Percentiles rank a stretch among this genome's conserved stretches.
Evolutionary conservation across 257 asterid species (phyloP).

Genomic region (Nicotiana noctiflora): DNA sequence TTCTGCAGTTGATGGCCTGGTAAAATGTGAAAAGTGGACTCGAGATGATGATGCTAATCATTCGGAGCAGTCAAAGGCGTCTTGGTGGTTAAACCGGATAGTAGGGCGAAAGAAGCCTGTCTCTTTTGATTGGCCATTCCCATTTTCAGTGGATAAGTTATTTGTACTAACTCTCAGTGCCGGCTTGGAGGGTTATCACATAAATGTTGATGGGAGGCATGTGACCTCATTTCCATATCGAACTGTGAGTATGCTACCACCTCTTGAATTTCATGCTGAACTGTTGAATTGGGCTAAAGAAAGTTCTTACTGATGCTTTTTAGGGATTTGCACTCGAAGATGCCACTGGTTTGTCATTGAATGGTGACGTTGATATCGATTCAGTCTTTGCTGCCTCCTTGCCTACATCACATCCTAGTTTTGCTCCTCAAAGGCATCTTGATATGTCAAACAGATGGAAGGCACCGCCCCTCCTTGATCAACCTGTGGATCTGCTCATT

Average conservation of each 20-base stretch:
- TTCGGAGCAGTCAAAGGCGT: conserved; percentile 59
- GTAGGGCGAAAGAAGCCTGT: conserved; percentile 72
- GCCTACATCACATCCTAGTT: conserved; percentile 89
- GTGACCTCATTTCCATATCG: conserved; percentile 92
- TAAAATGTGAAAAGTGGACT: conserved; percentile 81
- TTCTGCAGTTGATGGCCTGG: conserved; percentile 72
- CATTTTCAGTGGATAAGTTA: conserved; percentile 67
- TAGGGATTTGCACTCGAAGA: conserved; percentile 95
- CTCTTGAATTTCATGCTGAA: neutral
- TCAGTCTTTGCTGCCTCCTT: conserved; percentile 80
- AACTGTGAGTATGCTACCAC: conserved; percentile 45
- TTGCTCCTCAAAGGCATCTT: conserved; percentile 84
- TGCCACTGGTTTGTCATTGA: conserved; percentile 83
- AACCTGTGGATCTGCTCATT: conserved; percentile 64
- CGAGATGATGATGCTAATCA: conserved; percentile 55
- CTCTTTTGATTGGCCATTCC: conserved; percentile 79
- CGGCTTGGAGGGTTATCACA: conserved; percentile 92
- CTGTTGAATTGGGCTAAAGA: neutral
- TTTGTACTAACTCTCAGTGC: conserved; percentile 94
- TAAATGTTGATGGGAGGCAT: conserved; percentile 86
- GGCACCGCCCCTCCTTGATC: conserved; percentile 62
- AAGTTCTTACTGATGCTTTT: neutral
- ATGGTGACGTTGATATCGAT: conserved; percentile 72
- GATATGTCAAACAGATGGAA: conserved; percentile 77
- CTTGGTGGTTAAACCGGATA: conserved; percentile 86